Evolutionary conservation across 2,329 filamentous ascomycete genomes (phyloP).

Genomic region (Colletotrichum godetiae): DNA sequence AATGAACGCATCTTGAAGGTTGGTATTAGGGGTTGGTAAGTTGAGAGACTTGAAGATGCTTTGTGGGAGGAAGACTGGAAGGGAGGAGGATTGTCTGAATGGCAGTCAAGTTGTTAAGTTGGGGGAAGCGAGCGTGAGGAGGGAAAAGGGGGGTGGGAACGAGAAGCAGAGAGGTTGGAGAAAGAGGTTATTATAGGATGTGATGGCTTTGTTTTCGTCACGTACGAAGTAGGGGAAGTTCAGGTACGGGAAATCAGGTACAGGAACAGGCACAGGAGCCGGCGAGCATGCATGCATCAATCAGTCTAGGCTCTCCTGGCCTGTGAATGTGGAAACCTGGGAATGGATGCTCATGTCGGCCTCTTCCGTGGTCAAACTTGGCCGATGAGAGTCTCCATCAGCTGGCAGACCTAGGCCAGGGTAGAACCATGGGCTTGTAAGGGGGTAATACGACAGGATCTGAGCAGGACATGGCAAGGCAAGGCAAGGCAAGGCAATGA

Average conservation of each 20-base stretch:
- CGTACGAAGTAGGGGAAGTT: background rate
- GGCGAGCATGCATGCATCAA: background rate
- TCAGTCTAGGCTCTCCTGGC: background rate
- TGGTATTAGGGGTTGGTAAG: background rate
- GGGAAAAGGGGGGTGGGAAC: background rate
- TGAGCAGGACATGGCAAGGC: background rate
- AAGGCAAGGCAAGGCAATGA: background rate
- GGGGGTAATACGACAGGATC: background rate
- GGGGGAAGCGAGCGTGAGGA: constrained; percentile 26
- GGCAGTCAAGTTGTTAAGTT: constrained; percentile 6
- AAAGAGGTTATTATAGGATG: constrained; percentile 22
- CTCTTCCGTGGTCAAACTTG: background rate
- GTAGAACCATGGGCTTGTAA: background rate
- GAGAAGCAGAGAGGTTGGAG: background rate
- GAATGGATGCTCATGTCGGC: background rate
- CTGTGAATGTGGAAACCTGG: background rate
- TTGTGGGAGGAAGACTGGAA: constrained; percentile 16
- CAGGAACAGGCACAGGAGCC: background rate
- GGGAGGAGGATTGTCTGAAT: constrained; percentile 17
- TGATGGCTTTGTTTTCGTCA: background rate
- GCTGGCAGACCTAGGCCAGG: background rate
- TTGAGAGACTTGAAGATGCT: constrained; percentile 3
- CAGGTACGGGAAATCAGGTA: background rate
- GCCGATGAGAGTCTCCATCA: background rate
- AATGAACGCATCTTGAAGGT: constrained; percentile 32